Evolutionary conservation across 2,329 filamentous ascomycete genomes (phyloP), one percentile per base, ranked within the genome.

Genomic region (Aspergillus melleus): DNA sequence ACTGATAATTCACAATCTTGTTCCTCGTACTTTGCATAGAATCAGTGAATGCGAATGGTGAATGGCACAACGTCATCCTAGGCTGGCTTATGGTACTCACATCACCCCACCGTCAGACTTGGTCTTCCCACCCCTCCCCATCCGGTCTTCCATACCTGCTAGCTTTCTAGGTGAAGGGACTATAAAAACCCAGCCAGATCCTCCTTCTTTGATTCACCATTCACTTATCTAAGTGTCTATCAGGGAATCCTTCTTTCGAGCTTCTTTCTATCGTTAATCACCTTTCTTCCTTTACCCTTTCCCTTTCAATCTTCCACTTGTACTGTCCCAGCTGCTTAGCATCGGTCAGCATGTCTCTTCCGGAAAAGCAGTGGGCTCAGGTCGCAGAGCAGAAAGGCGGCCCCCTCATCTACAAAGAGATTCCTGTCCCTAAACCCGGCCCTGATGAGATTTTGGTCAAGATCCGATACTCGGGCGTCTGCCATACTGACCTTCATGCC

Each of bases 371-470:
- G 83, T 96, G 90, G 91, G 94, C 94, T 54, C 90, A 95, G 79
- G 91, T 98, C 68, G 83, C 95, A 70, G 90, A 96, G 79, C 86
- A 92, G 83, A 88, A 84, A 59, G 92, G 90, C 68, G 88, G 88
- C 58, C 86, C 88, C 82, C 81, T 75, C n/a, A 67, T 73, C 52
- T 77, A 76, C 73, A 79, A 77, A 63, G 70, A 77, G 79, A 94
- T 97, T 70, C 88, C 90, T 67, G 92, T 96, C 54, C 83, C 83
- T 64, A 86, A 88, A 76, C 93, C 93, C 44, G 91, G 88, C 22
- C 89, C 92, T 55, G 92, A 96, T 80, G 91, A 97, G 79, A 90
- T 96, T 67, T 89, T 97, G 66, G 82, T 96, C 80, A 94, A 96
- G 80, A 86, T 96, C 84, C 92, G 92, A 78, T 96, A 86, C 83